Base-by-base conservation (phyloP, 768 basidiomycete species). In the Mycena belliarum region DNA sequence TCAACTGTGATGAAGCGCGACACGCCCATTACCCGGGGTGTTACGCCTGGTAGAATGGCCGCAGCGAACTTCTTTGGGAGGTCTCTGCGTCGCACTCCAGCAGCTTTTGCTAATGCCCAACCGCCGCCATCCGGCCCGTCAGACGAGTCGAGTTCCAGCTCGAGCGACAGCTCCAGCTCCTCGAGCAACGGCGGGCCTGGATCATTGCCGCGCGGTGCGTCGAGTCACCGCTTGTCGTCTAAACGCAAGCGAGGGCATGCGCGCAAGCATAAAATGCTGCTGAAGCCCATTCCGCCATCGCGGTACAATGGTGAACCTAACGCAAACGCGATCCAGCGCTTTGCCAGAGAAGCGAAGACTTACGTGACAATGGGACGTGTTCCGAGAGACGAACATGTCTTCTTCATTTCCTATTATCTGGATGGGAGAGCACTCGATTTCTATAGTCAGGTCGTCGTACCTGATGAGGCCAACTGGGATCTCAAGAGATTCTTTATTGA, bases 401-500 rank as follows among this genome's bases (percentile, higher is more conserved):
- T 61, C 3, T 59, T 61, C 7, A 35, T 70, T 0, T 66, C 65
- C 0, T 48, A 67, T 24, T 76, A 63, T 53, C 58, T 79, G 0
- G 63, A 43, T 2, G 73, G 68, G 0, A 65, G 64, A 6, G 75
- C 75, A 0, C 68, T 69, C 29, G 63, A 57, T 8, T 74, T 65
- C 33, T 74, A 71, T 29, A 63, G 59, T 10, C 52, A 48, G 2
- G 59, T 66, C 18, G 67, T 75, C 0, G 55, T 66, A 0, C 25
- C 48, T 1, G 49, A 61, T 4, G 52, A 57, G 0, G 49, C 66
- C 12, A 20, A 60, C 2, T 75, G 67, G 68, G 61, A 24, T 1
- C 20, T 76, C 0, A 25, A 60, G 10, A 21, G 65, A 0, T 75
- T 76, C 56, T 75, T 74, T 48, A 29, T 53, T 1, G 68, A 64